Evolutionary conservation across 2,329 filamentous ascomycete species (phyloP).

Genomic region (Ilyonectria mors-panacis): DNA sequence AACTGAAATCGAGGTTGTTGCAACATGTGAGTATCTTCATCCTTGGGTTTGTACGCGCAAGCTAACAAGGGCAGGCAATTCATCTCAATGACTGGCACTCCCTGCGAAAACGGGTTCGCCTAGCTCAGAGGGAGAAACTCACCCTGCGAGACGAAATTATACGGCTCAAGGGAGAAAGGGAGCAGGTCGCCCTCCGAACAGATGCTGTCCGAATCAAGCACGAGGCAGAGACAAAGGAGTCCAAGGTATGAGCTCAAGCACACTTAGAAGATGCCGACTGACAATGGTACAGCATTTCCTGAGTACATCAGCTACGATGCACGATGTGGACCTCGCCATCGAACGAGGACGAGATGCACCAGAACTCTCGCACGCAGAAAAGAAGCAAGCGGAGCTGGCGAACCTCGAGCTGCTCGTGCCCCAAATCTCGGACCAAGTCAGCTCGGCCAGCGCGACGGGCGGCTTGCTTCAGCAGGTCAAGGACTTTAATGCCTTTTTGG

Average conservation of each 20-base stretch:
- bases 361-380: slow-evolving; percentile 60
- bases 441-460: slow-evolving; percentile 63
- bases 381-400: slow-evolving; percentile 65
- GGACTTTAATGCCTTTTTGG: slow-evolving; percentile 75
- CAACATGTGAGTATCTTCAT: slow-evolving; percentile 68
- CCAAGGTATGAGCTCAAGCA: slow-evolving; percentile 59
- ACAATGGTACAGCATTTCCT: slow-evolving; percentile 58
- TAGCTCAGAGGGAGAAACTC: slow-evolving; percentile 71
- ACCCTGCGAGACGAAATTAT: slow-evolving; percentile 73
- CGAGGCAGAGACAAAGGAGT: slow-evolving; percentile 67
- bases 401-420: slow-evolving; percentile 72
- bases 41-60: rapidly evolving
- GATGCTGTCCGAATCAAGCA: slow-evolving; percentile 74
- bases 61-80: slow-evolving; percentile 62
- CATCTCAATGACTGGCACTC: slow-evolving; percentile 72
- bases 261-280: not conserved
- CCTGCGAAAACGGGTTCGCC: slow-evolving; percentile 70
- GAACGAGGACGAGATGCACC: slow-evolving; percentile 65
- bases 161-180: slow-evolving; percentile 70
- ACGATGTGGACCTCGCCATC: slow-evolving; percentile 73
- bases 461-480: slow-evolving; percentile 70
- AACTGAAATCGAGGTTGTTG: slow-evolving; percentile 68
- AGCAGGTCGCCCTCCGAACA: slow-evolving; percentile 74
- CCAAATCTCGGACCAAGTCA: slow-evolving; percentile 68
- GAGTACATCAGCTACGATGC: slow-evolving; percentile 70